These are phyloP conservation scores for Penicillium coprophilum DNA, from an alignment of 495 filamentous ascomycete genomes.

Conservation along the genomic window DNA sequence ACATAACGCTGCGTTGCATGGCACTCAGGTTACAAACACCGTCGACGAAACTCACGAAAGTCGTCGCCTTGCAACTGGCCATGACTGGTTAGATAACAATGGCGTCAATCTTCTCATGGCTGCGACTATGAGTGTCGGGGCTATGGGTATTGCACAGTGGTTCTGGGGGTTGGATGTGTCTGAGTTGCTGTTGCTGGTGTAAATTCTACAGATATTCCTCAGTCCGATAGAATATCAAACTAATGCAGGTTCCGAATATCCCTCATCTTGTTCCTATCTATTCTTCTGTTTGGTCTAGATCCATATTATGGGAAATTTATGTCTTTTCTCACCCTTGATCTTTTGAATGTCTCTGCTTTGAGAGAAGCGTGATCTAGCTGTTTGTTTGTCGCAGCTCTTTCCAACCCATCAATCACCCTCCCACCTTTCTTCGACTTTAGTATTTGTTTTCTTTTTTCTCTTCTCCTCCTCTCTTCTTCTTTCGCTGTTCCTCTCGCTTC, in stretches of 20 bases:
- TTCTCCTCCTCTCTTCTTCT: background rate
- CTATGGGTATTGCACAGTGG: conserved; percentile 61
- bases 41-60: conserved; percentile 56
- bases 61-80: conserved; percentile 68
- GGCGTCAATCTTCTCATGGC: conserved; percentile 92
- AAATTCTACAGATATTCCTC: background rate
- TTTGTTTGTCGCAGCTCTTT: background rate
- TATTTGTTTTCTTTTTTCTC: background rate
- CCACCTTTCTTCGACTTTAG: background rate
- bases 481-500: background rate
- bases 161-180: conserved; percentile 37
- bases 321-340: background rate
- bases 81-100: conserved; percentile 87
- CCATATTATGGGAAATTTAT: background rate
- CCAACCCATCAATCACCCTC: background rate
- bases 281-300: background rate
- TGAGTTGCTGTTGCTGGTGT: conserved; percentile 18
- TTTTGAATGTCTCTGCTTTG: background rate
- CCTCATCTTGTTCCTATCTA: background rate
- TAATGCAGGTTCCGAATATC: background rate
- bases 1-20: conserved; percentile 29
- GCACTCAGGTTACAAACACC: conserved; percentile 21
- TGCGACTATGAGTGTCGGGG: conserved; percentile 70
- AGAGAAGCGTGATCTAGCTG: background rate
- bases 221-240: background rate